These are phyloP conservation scores for Cardamine resedifolia DNA, from an alignment of 345 rosid genomes.

Conservation along the genomic window DNA sequence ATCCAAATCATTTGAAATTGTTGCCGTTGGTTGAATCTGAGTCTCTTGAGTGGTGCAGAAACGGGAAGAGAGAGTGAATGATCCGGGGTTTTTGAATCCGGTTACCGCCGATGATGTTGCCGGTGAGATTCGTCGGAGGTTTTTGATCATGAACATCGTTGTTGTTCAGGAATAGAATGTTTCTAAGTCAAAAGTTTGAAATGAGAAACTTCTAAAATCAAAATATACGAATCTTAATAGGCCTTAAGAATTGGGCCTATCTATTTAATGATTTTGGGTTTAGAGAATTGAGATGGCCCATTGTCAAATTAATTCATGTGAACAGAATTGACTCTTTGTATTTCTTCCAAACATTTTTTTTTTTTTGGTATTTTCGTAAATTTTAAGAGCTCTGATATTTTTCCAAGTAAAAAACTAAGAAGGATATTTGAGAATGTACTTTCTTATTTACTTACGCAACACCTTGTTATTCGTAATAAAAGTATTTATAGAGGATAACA, in stretches of 20 bases:
- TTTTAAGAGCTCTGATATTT: too few relatives aligned
- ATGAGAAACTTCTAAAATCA: background rate
- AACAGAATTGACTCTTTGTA: background rate
- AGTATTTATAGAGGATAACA: too few relatives aligned
- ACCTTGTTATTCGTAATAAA: too few relatives aligned
- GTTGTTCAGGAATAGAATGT: background rate
- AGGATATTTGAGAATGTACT: too few relatives aligned
- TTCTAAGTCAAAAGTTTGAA: constrained; percentile 6
- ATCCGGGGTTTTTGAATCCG: constrained; percentile 6
- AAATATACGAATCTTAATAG: background rate
- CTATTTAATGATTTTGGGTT: background rate
- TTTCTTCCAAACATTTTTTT: background rate
- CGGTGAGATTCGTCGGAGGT: constrained; percentile 36
- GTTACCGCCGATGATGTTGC: constrained; percentile 10
- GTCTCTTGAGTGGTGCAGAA: constrained; percentile 35
- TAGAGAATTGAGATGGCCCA: background rate
- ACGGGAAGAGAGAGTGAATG: constrained; percentile 37
- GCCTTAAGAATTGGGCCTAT: background rate
- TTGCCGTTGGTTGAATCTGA: constrained; percentile 21
- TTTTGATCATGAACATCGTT: constrained; percentile 47
- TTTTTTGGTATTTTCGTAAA: too few relatives aligned
- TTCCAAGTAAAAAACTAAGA: too few relatives aligned
- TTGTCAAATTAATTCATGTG: background rate
- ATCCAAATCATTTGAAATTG: background rate
- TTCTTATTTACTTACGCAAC: too few relatives aligned